Evolutionary conservation across 116 monocot genomes (phyloP), one percentile per base, ranked within the genome.

Genomic region (Posidonia oceanica): DNA sequence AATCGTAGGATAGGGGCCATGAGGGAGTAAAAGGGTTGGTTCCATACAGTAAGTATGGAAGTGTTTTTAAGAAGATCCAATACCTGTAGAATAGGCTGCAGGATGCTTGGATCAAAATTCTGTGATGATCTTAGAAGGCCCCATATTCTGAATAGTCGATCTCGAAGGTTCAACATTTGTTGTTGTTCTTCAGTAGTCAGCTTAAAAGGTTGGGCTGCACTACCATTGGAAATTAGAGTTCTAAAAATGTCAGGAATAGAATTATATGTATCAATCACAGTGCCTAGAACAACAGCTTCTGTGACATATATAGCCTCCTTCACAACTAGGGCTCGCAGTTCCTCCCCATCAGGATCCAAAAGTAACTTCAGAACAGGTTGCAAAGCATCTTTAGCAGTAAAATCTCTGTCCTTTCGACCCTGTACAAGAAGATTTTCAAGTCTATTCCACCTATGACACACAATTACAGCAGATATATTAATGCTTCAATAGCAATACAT

Each of bases 391-490:
- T 89, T 89, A 51, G 87, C 66, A 41, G 91, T 83, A 76, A 92
- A 97, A 76, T 97, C 97, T 82, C 77, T 87, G 73, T 97, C 97
- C 54, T 89, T 85, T 11, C 83, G 67, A n/a, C 97, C 92, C 76
- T 97, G 92, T 69, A 84, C 87, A 64, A 97, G 82, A 82, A 97
- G 92, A 80, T 97, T 97, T 79, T 97, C 97, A 75, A 97, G 89
- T 76, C 97, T 87, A 76, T 92, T 97, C 97, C 97, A 97, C 75
- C 97, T 97, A 58, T 36, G 54, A 69, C 37, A 69, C 16, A 54
- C 17, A 68, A 4, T 52, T 29, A 68, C 42, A 21, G 36, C 36
- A 68, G 36, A 68, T 48, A 21, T 48, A 44, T 18, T 51, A 29
- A 36, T 52, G 20, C 3, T 68, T 18, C 21, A 53, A n/a, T 15